Percentiles rank a stretch among this genome's conserved stretches.
These are phyloP conservation scores for Claviceps sorghi DNA, from an alignment of 2,329 filamentous ascomycete genomes.

Conservation along the genomic window DNA sequence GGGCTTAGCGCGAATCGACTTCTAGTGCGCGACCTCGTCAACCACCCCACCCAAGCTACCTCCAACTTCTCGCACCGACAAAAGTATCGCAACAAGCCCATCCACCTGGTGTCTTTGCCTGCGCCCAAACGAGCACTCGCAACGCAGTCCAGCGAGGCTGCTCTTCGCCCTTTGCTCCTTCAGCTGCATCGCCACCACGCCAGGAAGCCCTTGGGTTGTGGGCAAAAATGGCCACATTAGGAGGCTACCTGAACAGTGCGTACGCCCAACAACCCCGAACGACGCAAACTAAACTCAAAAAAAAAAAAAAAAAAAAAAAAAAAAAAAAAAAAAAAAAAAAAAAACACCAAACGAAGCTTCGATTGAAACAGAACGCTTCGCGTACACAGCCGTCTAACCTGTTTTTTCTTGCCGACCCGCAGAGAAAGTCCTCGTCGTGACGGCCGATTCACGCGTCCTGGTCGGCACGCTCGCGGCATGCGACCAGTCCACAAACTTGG, in stretches of 20 bases:
- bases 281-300: not conserved
- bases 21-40: not conserved
- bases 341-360: not conserved
- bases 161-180: not conserved
- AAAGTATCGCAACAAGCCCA: not conserved
- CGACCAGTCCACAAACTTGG: conserved; percentile 84
- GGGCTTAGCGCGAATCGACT: not conserved
- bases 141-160: not conserved
- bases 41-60: not conserved
- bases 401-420: not conserved
- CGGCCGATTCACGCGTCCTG: conserved; percentile 77
- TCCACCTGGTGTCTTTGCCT: not conserved
- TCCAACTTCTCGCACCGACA: not conserved
- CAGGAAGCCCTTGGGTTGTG: not conserved
- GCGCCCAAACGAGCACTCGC: not conserved
- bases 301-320: not conserved
- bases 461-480: conserved; percentile 71
- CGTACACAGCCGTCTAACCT: not conserved
- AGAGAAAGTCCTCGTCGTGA: conserved; percentile 90
- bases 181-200: not conserved
- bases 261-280: not conserved
- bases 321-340: not conserved
- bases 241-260: conserved; percentile 30
- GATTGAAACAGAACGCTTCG: not conserved
- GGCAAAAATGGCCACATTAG: conserved; percentile 27